Percentiles rank a stretch among this genome's conserved stretches.
These are phyloP conservation scores for Botrytis elliptica DNA, from an alignment of 2,329 filamentous ascomycete species.

Conservation along the genomic window DNA sequence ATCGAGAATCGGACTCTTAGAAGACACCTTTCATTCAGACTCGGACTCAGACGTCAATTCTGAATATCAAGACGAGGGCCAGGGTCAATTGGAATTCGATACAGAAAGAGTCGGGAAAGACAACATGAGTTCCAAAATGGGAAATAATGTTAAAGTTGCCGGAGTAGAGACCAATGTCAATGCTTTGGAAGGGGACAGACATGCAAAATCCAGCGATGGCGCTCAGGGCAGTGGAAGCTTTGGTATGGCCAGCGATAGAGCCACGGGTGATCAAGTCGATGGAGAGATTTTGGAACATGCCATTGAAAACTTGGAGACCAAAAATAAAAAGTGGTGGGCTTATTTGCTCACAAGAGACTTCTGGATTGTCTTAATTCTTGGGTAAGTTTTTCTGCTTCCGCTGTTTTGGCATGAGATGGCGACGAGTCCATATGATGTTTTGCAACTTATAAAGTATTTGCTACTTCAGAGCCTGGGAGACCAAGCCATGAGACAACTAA, in stretches of 20 bases:
- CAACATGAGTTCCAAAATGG: constrained; percentile 15
- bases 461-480: constrained; percentile 96
- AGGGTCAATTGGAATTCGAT: constrained; percentile 20
- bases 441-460: constrained; percentile 93
- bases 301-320: constrained; percentile 55
- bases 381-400: constrained; percentile 47
- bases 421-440: constrained; percentile 70
- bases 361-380: constrained; percentile 76
- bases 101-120: constrained; percentile 18
- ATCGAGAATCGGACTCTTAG: constrained; percentile 32
- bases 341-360: constrained; percentile 86
- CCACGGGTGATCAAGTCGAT: constrained; percentile 24
- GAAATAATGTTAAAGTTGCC: constrained; percentile 22
- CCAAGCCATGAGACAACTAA: constrained; percentile 95
- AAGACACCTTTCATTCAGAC: constrained; percentile 33
- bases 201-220: constrained; percentile 33
- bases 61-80: constrained; percentile 13
- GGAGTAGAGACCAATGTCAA: constrained; percentile 28
- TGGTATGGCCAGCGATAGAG: constrained; percentile 23
- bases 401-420: not conserved
- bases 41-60: constrained; percentile 18
- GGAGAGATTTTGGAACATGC: constrained; percentile 41
- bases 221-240: constrained; percentile 22
- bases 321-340: constrained; percentile 59
- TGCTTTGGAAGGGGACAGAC: constrained; percentile 20